Percentiles rank a stretch among this genome's conserved stretches.
phyloP scores from a whole-genome alignment of 176 grass and related monocot genomes.

The Zoysia pacifica region DNA sequence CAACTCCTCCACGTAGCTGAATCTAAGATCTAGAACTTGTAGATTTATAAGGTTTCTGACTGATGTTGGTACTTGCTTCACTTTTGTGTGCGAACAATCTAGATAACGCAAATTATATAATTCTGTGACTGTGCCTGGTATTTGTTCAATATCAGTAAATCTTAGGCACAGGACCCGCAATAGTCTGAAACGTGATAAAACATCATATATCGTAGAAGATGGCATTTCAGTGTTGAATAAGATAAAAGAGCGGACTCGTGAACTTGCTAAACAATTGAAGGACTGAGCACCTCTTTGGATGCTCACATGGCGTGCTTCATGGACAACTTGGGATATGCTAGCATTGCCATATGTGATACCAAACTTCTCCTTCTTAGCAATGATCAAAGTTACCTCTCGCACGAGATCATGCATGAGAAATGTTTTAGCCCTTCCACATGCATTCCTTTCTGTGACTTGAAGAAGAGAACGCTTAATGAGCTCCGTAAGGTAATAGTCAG shows the following conservation, averaged over 20 bases:
- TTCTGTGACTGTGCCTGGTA: conserved; percentile 37
- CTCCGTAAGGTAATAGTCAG: conserved; percentile 38
- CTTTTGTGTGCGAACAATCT: conserved; percentile 22
- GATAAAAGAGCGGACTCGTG: conserved; percentile 30
- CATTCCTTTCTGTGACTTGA: conserved; percentile 31
- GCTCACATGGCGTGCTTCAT: conserved; percentile 12
- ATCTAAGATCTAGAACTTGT: conserved; percentile 44
- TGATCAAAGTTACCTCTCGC: conserved; percentile 15
- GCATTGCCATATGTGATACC: background rate
- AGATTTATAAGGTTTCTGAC: conserved; percentile 48
- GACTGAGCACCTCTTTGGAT: conserved; percentile 16
- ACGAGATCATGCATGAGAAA: conserved; percentile 54
- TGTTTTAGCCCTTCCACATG: conserved; percentile 18
- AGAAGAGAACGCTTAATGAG: conserved; percentile 40
- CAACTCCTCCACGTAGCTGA: conserved; percentile 26
- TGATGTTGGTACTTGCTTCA: conserved; percentile 46
- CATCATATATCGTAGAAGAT: conserved; percentile 36
- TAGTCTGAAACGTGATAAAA: conserved; percentile 50
- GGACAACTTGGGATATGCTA: background rate
- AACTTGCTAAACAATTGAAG: background rate
- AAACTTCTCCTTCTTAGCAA: conserved; percentile 42
- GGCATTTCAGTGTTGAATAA: conserved; percentile 31
- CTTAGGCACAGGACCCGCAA: conserved; percentile 36
- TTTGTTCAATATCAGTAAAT: conserved; percentile 38
- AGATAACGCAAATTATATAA: conserved; percentile 49